phyloP scores from a whole-genome alignment of 495 filamentous ascomycete genomes.

The Neurospora sp. region DNA sequence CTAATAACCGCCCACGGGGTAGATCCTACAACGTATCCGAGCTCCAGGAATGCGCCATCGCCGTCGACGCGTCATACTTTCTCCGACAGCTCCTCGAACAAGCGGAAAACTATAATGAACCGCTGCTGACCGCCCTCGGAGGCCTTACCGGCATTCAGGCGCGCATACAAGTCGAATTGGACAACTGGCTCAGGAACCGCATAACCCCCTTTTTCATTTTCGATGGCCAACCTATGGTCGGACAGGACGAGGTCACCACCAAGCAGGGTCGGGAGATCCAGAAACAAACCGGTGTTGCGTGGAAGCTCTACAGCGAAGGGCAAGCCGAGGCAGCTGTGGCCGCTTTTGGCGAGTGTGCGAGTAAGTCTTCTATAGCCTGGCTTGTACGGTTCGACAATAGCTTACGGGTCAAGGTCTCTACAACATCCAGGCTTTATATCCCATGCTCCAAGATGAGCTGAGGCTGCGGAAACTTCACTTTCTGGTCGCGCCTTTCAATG shows the following conservation, averaged over 20 bases:
- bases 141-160: constrained; percentile 69
- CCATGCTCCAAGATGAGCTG: constrained; percentile 65
- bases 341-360: constrained; percentile 64
- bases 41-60: constrained; percentile 63
- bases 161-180: constrained; percentile 65
- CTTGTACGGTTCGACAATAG: not conserved
- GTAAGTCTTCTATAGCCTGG: constrained; percentile 37
- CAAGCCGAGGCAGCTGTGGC: constrained; percentile 68
- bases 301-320: constrained; percentile 77
- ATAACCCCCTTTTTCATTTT: constrained; percentile 79
- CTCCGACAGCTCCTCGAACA: constrained; percentile 59
- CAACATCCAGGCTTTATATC: constrained; percentile 53
- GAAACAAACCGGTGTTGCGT: constrained; percentile 51
- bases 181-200: constrained; percentile 50
- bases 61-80: constrained; percentile 86
- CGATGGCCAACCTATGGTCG: constrained; percentile 68
- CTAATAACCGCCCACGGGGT: constrained; percentile 6
- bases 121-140: constrained; percentile 79
- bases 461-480: constrained; percentile 61
- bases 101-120: constrained; percentile 60
- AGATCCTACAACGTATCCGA: constrained; percentile 29
- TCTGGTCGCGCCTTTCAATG: constrained; percentile 81
- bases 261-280: constrained; percentile 38
- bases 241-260: constrained; percentile 48
- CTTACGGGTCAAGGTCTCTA: constrained; percentile 42